phyloP scores from a whole-genome alignment of 495 filamentous ascomycete genomes.

The Tuber microsphaerosporum region DNA sequence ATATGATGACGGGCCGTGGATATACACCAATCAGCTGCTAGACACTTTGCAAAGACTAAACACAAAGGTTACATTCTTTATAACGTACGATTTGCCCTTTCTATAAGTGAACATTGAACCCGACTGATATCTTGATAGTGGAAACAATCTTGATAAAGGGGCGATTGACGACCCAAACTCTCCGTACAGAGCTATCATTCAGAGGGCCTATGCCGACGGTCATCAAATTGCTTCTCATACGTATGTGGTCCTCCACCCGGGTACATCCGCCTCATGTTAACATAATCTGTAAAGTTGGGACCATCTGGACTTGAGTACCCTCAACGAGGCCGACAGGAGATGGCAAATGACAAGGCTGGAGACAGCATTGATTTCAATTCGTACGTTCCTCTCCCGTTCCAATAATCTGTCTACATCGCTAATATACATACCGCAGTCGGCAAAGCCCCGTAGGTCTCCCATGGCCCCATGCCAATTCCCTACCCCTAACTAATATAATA shows the following conservation, averaged over 20 bases:
- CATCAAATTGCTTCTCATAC: constrained; percentile 69
- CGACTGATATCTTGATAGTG: constrained; percentile 42
- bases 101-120: not conserved
- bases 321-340: constrained; percentile 47
- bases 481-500: constrained; percentile 50
- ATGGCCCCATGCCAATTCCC: not conserved
- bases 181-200: constrained; percentile 48
- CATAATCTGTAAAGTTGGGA: constrained; percentile 47
- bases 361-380: constrained; percentile 57
- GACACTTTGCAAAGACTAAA: constrained; percentile 49
- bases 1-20: constrained; percentile 68
- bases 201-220: constrained; percentile 54
- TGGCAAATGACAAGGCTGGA: constrained; percentile 61
- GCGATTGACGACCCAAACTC: constrained; percentile 49
- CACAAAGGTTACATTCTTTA: constrained; percentile 61
- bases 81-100: constrained; percentile 43
- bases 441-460: not conserved
- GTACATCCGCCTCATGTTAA: not conserved
- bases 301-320: constrained; percentile 55
- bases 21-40: constrained; percentile 57
- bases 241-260: not conserved
- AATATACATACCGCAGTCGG: not conserved
- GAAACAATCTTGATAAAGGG: constrained; percentile 60
- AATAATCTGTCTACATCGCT: not conserved
- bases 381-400: constrained; percentile 8